phyloP scores from a whole-genome alignment of 2,329 filamentous ascomycete species.

The Colletotrichum higginsianum region DNA sequence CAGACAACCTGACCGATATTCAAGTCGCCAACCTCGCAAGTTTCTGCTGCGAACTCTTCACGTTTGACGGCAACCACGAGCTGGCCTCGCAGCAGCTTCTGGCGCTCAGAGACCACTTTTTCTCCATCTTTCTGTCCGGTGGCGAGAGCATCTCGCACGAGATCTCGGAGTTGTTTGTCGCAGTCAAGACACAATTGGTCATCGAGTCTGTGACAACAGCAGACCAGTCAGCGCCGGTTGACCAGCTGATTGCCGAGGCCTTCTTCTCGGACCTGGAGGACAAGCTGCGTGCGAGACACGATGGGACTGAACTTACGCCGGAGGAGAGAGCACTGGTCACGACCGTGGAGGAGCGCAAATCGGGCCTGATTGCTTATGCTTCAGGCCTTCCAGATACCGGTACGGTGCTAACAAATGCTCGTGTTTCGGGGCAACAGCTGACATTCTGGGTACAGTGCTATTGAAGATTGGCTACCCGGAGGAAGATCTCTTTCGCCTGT shows the following conservation, averaged over 20 bases:
- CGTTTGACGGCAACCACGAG: conserved; percentile 58
- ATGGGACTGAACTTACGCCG: conserved; percentile 51
- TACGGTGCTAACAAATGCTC: conserved; percentile 43
- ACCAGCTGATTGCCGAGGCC: conserved; percentile 69
- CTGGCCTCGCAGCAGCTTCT: conserved; percentile 56
- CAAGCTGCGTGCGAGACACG: conserved; percentile 55
- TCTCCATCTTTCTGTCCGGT: conserved; percentile 59
- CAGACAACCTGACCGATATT: conserved; percentile 55
- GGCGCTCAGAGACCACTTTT: conserved; percentile 60
- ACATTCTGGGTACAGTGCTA: conserved; percentile 51
- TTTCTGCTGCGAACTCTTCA: conserved; percentile 55
- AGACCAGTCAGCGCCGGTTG: conserved; percentile 62
- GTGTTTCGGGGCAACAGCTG: conserved; percentile 53
- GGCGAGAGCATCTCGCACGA: conserved; percentile 57
- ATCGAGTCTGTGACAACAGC: conserved; percentile 66
- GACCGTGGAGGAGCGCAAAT: conserved; percentile 52
- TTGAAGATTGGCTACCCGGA: conserved; percentile 35
- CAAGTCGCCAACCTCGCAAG: conserved; percentile 66
- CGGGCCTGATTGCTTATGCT: conserved; percentile 47
- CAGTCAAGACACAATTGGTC: conserved; percentile 65
- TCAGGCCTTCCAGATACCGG: conserved; percentile 36
- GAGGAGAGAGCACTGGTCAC: conserved; percentile 54
- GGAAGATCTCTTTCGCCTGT: conserved; percentile 49
- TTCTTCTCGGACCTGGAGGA: conserved; percentile 71
- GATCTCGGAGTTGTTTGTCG: conserved; percentile 60